A percentile compares a stretch with the other conserved stretches of the same genome.
Evolutionary conservation across 345 rosid genomes (phyloP).

Genomic region (Lepidium sativum): DNA sequence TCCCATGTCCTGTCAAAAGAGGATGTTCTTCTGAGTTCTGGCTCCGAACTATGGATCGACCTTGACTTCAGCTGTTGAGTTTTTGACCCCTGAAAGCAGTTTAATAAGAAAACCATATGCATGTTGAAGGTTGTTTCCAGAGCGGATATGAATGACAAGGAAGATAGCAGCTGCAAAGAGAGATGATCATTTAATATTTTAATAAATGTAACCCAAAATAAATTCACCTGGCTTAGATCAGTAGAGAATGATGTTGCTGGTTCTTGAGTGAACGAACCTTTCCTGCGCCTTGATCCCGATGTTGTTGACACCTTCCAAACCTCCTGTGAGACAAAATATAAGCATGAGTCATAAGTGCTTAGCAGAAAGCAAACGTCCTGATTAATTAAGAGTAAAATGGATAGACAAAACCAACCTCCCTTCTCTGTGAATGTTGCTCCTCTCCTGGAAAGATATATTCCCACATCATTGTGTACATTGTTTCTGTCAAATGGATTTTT

Average conservation of each 20-base stretch:
- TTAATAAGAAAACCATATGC: background rate
- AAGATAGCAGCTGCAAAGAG: background rate
- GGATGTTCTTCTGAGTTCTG: conserved; percentile 83
- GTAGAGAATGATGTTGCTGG: conserved; percentile 44
- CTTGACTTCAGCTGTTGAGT: conserved; percentile 36
- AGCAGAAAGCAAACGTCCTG: background rate
- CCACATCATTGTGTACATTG: conserved; percentile 98
- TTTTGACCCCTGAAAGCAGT: conserved; percentile 39
- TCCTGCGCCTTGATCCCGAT: conserved; percentile 66
- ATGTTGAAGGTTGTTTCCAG: background rate
- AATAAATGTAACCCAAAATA: background rate
- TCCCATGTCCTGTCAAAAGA: conserved; percentile 97
- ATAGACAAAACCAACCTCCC: conserved; percentile 61
- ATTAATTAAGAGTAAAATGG: background rate
- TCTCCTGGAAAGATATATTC: conserved; percentile 93
- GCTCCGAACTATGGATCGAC: conserved; percentile 31
- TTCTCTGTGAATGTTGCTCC: conserved; percentile 91
- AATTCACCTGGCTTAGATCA: conserved; percentile 44
- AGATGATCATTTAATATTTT: background rate
- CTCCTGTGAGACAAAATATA: conserved; percentile 45
- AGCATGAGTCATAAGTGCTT: background rate
- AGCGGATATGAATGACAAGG: background rate
- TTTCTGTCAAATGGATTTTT: conserved; percentile 92
- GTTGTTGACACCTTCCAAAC: conserved; percentile 94
- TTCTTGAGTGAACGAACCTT: conserved; percentile 53